phyloP scores from a whole-genome alignment of 2,329 filamentous ascomycete species.

The Bretziella fagacearum region DNA sequence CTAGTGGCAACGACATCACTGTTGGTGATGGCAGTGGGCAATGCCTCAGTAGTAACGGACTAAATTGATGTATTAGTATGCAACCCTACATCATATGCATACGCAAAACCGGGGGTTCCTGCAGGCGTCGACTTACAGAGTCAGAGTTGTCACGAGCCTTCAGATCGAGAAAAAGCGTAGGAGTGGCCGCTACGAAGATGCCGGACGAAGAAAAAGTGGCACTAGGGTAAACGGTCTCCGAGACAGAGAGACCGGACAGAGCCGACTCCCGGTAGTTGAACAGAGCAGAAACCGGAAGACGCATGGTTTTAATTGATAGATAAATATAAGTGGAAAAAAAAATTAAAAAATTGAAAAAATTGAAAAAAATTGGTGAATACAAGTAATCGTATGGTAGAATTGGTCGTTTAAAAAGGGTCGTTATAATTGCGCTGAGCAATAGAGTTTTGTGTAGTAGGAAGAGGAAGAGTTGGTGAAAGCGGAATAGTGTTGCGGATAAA shows the following conservation, averaged over 20 bases:
- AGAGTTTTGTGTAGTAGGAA: no score
- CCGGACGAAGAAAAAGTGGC: background rate
- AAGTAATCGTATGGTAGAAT: background rate
- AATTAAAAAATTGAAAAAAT: background rate
- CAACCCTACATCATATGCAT: background rate
- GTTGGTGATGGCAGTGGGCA: conserved; percentile 12
- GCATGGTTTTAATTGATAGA: background rate
- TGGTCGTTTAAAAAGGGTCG: background rate
- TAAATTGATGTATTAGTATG: background rate
- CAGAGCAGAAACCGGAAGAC: background rate
- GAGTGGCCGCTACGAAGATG: background rate
- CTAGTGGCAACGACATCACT: conserved; percentile 15
- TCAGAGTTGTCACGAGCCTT: background rate
- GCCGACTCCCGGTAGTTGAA: background rate
- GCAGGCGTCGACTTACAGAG: background rate
- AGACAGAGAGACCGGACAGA: background rate
- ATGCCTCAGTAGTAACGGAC: background rate
- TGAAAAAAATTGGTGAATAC: background rate
- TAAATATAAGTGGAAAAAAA: background rate
- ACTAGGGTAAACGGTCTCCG: background rate
- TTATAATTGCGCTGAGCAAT: no score
- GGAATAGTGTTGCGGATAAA: no score
- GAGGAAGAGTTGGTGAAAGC: no score
- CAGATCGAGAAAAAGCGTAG: background rate
- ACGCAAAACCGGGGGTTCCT: background rate